phyloP scores from a whole-genome alignment of 2,329 filamentous ascomycete genomes.

The Arachnomyces sp. region DNA sequence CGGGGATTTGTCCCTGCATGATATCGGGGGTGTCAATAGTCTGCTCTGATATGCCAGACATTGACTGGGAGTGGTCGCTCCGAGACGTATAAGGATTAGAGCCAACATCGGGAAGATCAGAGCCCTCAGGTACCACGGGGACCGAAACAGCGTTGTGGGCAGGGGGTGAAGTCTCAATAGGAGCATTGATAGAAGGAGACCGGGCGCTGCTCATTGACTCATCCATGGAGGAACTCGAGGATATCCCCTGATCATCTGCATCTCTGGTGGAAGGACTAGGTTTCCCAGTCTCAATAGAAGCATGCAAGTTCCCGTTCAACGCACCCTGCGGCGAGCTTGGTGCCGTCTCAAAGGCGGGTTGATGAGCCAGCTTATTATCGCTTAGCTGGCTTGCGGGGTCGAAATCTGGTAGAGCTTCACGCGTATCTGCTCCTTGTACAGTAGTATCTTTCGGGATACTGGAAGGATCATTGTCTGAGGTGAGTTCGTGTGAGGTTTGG shows the following conservation, averaged over 20 bases:
- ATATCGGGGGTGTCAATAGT: neutral
- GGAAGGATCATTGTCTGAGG: neutral
- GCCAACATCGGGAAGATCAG: neutral
- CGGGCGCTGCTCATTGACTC: constrained; percentile 27
- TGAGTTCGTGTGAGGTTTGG: neutral
- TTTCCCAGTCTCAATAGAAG: constrained; percentile 10
- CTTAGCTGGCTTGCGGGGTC: too few species aligned
- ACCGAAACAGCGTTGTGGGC: neutral
- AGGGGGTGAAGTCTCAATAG: constrained; percentile 6
- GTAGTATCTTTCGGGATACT: constrained; percentile 1
- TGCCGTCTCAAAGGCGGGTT: constrained; percentile 2
- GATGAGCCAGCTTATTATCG: too few species aligned
- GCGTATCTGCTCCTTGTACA: neutral
- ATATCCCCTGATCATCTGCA: constrained; percentile 12
- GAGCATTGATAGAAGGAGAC: constrained; percentile 13
- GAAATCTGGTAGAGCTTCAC: neutral
- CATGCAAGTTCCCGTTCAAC: constrained; percentile 8
- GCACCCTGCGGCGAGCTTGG: constrained; percentile 9
- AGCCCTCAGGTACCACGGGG: too few species aligned
- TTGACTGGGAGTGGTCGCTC: too few species aligned
- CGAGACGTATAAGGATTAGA: neutral
- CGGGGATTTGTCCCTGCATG: constrained; percentile 9
- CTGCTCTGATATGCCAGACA: too few species aligned
- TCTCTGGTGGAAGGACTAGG: constrained; percentile 4
- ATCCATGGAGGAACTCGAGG: constrained; percentile 31